Evolutionary conservation across 1,139 yeast genomes (phyloP).

Genomic region (Pichia sp.): DNA sequence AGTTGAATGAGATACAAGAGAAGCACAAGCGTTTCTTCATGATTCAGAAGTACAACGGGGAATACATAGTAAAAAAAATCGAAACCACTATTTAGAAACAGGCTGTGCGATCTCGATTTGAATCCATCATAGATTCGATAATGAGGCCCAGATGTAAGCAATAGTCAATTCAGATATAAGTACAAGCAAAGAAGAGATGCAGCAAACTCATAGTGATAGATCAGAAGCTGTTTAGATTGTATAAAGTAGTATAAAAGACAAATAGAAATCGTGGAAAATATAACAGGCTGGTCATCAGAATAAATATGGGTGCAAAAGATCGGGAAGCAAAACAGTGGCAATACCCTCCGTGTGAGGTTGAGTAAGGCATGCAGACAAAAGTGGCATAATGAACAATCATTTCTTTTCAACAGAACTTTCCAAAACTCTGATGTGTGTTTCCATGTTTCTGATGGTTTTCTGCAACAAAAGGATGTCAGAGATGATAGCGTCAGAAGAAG

Average conservation of each 20-base stretch:
- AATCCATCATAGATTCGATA: background rate
- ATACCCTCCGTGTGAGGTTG: background rate
- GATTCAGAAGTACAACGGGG: too few relatives aligned
- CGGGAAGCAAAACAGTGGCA: background rate
- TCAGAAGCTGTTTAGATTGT: background rate
- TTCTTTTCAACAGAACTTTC: constrained; percentile 16
- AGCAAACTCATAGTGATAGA: background rate
- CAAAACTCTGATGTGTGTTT: constrained; percentile 48
- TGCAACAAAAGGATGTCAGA: constrained; percentile 73
- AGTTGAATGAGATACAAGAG: too few relatives aligned
- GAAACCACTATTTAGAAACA: background rate
- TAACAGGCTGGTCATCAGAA: background rate
- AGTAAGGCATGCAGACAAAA: background rate
- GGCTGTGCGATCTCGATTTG: background rate
- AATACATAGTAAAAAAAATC: background rate
- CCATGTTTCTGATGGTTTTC: constrained; percentile 62
- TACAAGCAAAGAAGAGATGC: too few relatives aligned
- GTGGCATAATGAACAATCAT: background rate
- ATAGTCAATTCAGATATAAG: too few relatives aligned
- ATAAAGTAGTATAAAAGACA: constrained; percentile 1
- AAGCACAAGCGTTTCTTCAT: too few relatives aligned
- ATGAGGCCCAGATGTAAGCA: too few relatives aligned
- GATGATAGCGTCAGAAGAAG: constrained; percentile 66
- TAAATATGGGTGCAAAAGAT: background rate
- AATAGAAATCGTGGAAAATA: background rate